Base-by-base conservation (phyloP, 2,329 filamentous ascomycete species). In the Phyllosticta citriasiana region DNA sequence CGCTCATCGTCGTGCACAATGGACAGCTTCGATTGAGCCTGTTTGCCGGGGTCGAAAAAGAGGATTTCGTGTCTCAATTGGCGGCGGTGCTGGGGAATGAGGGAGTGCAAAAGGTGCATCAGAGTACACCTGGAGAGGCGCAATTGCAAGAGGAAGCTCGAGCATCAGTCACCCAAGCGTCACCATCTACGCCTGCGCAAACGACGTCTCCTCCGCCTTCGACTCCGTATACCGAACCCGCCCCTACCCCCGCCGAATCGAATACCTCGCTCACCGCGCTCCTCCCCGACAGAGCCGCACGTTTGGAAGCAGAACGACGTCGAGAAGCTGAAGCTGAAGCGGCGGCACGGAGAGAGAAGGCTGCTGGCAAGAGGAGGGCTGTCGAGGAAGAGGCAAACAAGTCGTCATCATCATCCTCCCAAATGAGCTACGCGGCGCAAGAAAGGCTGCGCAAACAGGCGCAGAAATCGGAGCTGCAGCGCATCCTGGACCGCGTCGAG, bases 11-110 rank as follows among this genome's bases (percentile, higher is more conserved):
- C 22, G 92, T 96, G 67, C 84, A 86, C 69, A 88, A 91, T 73
- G 90, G 88, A 8, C 83, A 88, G 64, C 77, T 96, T 14, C 86
- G 88, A 68, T 87, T 93, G 71, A 91, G 92, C 71, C 80, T 96
- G 9, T 79, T 84, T 47, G 77, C 84, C 0, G 87, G 86, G 8
- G 80, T 83, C 8, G 74, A 78, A 14, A 86, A 83, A 69, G 82
- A 87, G 16, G 85, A 89, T 8, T 91, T 94, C 62, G 72, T 85
- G 55, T 78, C 77, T 53, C 79, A 84, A 25, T 65, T 90, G 3
- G 71, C 73, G 14, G 61, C 61, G 14, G 65, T 60, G 14, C 30
- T 58, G 55, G 12, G 59, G 33, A 27, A 65, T 63, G 59, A 63
- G 22, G 24, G 65, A 64, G 53, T 26, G 50, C 16, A 24, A 3